Evolutionary conservation across 345 rosid genomes (phyloP), one percentile per base, ranked within the genome.

Genomic region (Syzygium grande): DNA sequence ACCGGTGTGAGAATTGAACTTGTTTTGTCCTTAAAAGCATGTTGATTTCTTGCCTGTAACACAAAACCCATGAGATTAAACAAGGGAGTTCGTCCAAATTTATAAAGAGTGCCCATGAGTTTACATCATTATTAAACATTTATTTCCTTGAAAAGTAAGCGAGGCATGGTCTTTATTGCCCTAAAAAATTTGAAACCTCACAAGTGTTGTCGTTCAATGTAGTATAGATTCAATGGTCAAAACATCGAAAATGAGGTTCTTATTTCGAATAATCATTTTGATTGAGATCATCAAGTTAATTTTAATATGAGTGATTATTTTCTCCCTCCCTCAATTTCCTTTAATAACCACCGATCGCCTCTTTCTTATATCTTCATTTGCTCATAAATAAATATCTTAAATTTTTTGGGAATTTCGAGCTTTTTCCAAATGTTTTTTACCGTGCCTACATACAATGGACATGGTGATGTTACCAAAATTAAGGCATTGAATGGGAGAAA

Each of bases 401-500:
- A 8, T 65, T 11, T 65, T 30, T 16, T 0, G 0, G 1, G 0
- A 34, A 34, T 68, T 9, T 17, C 1, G 2, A 1, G 1, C 11
- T 68, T 10, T 68, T 34, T 34, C 2, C 14, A 9, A 34, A 9
- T 34, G 11, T 0, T n/a, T 61, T 13, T 7, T 3, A 23, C 12
- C 5, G 2, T 56, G 27, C 5, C 4, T 8, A 68, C 1, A 1
- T 65, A 3, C 22, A 3, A 15, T 9, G 41, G 3, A 4, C 21
- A 29, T 7, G 11, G 11, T 30, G 41, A 65, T 21, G 25, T 73
- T 17, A 10, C 80, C 25, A 9, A 73, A 73, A 73, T 73, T 2
- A 73, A 3, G 80, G 46, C 80, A 34, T 73, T 73, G 25, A 17
- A 73, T 19, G 25, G 49, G 46, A 25, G 14, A 34, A 73, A 68